Conservation (phyloP, 768 basidiomycete species). For the Panaeolus papilionaceus region DNA sequence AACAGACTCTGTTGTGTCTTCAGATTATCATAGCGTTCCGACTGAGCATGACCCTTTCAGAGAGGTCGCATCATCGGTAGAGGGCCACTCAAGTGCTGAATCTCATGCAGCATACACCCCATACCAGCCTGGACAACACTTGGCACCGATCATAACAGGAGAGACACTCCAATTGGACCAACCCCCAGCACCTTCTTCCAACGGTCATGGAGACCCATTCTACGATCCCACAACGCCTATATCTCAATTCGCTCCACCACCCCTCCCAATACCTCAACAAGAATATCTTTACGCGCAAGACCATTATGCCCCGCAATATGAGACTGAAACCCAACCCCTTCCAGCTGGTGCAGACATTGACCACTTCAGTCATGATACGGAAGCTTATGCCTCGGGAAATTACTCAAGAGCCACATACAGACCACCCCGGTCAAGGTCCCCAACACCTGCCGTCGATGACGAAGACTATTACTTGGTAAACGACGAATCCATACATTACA, state of each 20-base stretch:
- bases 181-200: constrained; percentile 21
- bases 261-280: constrained; percentile 35
- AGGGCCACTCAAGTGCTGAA: constrained; percentile 24
- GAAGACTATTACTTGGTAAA: constrained; percentile 71
- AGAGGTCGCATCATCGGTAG: constrained; percentile 29
- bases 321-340: constrained; percentile 32
- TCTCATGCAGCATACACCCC: constrained; percentile 41
- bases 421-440: constrained; percentile 73
- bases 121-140: constrained; percentile 67
- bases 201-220: constrained; percentile 35
- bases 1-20: constrained; percentile 32
- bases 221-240: constrained; percentile 33
- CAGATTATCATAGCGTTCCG: constrained; percentile 24
- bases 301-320: constrained; percentile 27
- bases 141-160: constrained; percentile 68
- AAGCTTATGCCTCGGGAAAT: constrained; percentile 73
- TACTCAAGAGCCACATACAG: constrained; percentile 53
- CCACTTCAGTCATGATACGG: constrained; percentile 69
- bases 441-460: constrained; percentile 76
- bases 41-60: constrained; percentile 33
- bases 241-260: constrained; percentile 25
- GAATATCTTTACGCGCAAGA: constrained; percentile 40
- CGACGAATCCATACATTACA: constrained; percentile 62
- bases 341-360: constrained; percentile 50
- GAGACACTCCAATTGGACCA: constrained; percentile 62